phyloP scores from a whole-genome alignment of 371 early-diverging fungal genomes.

The Smittium culicis region DNA sequence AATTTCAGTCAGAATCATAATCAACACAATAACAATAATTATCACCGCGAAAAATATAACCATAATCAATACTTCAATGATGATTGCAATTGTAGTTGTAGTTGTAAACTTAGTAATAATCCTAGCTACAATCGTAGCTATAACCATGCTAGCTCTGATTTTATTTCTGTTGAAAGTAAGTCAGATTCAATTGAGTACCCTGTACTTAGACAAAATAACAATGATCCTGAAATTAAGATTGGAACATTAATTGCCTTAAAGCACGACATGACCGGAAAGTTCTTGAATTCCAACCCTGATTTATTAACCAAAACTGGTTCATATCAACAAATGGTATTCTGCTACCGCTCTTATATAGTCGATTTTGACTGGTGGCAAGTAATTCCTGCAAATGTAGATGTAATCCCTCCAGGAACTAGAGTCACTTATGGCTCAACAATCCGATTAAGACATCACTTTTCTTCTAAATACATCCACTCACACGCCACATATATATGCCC shows the following conservation, averaged over 20 bases:
- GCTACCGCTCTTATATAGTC: constrained; percentile 30
- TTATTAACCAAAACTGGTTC: constrained; percentile 34
- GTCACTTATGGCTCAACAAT: constrained; percentile 39
- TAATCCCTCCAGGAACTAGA: constrained; percentile 26
- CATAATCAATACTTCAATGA: neutral
- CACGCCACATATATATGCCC: constrained; percentile 38
- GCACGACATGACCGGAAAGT: constrained; percentile 41
- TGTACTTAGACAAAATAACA: constrained; percentile 14
- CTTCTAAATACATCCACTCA: constrained; percentile 40
- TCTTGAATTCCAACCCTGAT: constrained; percentile 30
- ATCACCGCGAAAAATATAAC: neutral
- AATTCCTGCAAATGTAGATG: constrained; percentile 34
- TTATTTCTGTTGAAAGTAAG: constrained; percentile 18
- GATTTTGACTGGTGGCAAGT: constrained; percentile 38
- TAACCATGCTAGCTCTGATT: neutral
- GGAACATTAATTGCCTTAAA: constrained; percentile 37
- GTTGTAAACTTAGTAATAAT: constrained; percentile 10
- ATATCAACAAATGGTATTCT: constrained; percentile 38
- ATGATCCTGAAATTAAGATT: constrained; percentile 21
- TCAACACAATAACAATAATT: neutral
- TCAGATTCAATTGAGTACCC: constrained; percentile 25
- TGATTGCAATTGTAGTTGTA: constrained; percentile 5
- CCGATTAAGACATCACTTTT: constrained; percentile 37
- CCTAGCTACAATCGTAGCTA: constrained; percentile 6
- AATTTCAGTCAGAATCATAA: constrained; percentile 12